Evolutionary conservation across 2,329 filamentous ascomycete species (phyloP).

Genomic region (Alternaria tenuissima): DNA sequence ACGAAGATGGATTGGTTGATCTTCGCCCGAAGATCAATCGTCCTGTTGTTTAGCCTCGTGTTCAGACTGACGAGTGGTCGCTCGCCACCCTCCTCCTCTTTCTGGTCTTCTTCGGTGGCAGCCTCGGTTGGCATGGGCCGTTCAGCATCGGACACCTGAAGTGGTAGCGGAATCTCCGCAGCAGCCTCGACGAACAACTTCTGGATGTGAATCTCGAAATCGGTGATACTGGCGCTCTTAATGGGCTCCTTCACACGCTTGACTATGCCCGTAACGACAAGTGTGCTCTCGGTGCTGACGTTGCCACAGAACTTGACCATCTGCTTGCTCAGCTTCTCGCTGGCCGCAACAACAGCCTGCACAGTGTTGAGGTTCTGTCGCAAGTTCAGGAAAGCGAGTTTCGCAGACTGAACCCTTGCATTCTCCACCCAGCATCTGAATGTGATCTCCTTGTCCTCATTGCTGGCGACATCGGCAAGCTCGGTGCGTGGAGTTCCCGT

Average conservation of each 20-base stretch:
- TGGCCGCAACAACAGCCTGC: slow-evolving; percentile 78
- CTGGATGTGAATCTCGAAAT: slow-evolving; percentile 85
- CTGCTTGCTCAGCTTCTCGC: slow-evolving; percentile 71
- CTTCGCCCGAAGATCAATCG: slow-evolving; percentile 89
- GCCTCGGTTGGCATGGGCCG: slow-evolving; percentile 58
- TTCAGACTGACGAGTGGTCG: slow-evolving; percentile 79
- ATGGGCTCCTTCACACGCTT: slow-evolving; percentile 86
- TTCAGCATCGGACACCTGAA: slow-evolving; percentile 65
- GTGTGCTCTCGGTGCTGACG: slow-evolving; percentile 80
- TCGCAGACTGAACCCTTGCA: slow-evolving; percentile 84
- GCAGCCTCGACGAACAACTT: slow-evolving; percentile 82
- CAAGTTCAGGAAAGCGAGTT: slow-evolving; percentile 90
- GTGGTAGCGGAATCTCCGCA: slow-evolving; percentile 67
- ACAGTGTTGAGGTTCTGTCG: slow-evolving; percentile 78
- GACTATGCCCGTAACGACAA: slow-evolving; percentile 81
- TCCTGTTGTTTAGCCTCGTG: slow-evolving; percentile 88
- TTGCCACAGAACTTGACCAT: slow-evolving; percentile 93
- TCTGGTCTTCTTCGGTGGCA: slow-evolving; percentile 59
- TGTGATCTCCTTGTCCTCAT: slow-evolving; percentile 63
- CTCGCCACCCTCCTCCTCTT: slow-evolving; percentile 62
- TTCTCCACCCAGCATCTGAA: slow-evolving; percentile 87
- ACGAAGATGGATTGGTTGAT: slow-evolving; percentile 89
- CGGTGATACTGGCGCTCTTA: slow-evolving; percentile 82
- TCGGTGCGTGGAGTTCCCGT: slow-evolving; percentile 65
- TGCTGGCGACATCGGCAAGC: slow-evolving; percentile 57